Base-by-base conservation (phyloP, 331 rosid genomes). In the Pyrus hybrid region DNA sequence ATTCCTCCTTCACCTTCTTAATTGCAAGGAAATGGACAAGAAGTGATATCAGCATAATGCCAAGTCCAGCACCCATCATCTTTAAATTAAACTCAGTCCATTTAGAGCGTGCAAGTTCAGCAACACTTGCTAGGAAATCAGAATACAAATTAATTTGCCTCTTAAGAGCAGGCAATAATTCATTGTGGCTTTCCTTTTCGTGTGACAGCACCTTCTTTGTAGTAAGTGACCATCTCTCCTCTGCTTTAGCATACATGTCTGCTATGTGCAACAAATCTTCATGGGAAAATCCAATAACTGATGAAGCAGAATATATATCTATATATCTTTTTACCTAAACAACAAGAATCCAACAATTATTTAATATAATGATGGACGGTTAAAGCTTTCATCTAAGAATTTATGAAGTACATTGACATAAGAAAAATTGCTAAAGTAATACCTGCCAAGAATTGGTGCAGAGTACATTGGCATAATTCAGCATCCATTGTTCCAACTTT, bases 371-470 rank as follows among this genome's bases (percentile, higher is more conserved):
- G 53, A 64, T 47, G 22, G 53, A 32, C 22, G 9, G 14, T 51
- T 28, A 62, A 53, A 56, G 6, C 33, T n/a, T 56, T 58, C 35
- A 35, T 72, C 49, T 5, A 57, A 33, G 47, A 35, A 58, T 23
- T 14, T n/a, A 23, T 22, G 11, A 17, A 22, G 41, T 17, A 8
- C 41, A 60, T 25, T 60, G 60, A 29, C n/a, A 37, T 20, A n/a
- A 61, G 20, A 43, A 14, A 28, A 13, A 63, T 22, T 45, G 33
- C 29, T 17, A 71, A 67, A 72, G 53, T 13, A 23, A 73, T 79
- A 94, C 99, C 99, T 94, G 97, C 99, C 99, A 94, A 77, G 97
- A 82, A 88, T 94, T 94, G 72, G 88, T 87, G 81, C 99, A 94
- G 28, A 94, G 88, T 18, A 80, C 84, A 63, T 88, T 88, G 71